Conservation (phyloP, 768 basidiomycete species). For the Cantharellus cinnabarinus region DNA sequence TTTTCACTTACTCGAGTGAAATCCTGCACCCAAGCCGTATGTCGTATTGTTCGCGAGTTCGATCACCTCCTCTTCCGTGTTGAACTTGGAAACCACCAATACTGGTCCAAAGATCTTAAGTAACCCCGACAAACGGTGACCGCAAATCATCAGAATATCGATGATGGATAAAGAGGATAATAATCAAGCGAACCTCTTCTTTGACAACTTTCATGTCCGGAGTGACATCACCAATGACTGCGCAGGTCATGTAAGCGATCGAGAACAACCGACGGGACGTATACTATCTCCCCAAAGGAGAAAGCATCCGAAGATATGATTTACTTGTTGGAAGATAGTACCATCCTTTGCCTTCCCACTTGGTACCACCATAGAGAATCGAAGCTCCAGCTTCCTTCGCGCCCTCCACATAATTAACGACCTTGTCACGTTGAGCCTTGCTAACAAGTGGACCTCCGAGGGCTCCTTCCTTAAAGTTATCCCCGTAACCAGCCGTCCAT, state of each 20-base stretch:
- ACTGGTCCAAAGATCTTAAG: slow-evolving; percentile 94
- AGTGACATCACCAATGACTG: slow-evolving; percentile 67
- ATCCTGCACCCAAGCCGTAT: slow-evolving; percentile 81
- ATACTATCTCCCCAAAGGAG: background rate
- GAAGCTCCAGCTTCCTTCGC: slow-evolving; percentile 75
- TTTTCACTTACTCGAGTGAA: slow-evolving; percentile 53
- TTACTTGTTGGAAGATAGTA: slow-evolving; percentile 78
- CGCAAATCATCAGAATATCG: background rate
- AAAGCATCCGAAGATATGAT: slow-evolving; percentile 12
- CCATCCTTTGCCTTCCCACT: slow-evolving; percentile 57
- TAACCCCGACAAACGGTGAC: background rate
- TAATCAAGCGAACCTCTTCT: slow-evolving; percentile 34
- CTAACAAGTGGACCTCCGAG: slow-evolving; percentile 80
- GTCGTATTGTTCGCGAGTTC: slow-evolving; percentile 66
- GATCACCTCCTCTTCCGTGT: slow-evolving; percentile 73
- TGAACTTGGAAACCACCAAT: slow-evolving; percentile 61
- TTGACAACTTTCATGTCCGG: slow-evolving; percentile 73
- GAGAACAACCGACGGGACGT: background rate
- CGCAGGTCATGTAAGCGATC: background rate
- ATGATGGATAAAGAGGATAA: slow-evolving; percentile 3
- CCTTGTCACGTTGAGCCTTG: slow-evolving; percentile 64
- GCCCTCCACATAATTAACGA: slow-evolving; percentile 73
- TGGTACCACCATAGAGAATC: slow-evolving; percentile 57
- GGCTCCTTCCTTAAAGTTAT: slow-evolving; percentile 56
- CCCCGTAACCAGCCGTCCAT: slow-evolving; percentile 39